Evolutionary conservation across 495 filamentous ascomycete genomes (phyloP), one percentile per base, ranked within the genome.

Genomic region (Durotheca rogersii): DNA sequence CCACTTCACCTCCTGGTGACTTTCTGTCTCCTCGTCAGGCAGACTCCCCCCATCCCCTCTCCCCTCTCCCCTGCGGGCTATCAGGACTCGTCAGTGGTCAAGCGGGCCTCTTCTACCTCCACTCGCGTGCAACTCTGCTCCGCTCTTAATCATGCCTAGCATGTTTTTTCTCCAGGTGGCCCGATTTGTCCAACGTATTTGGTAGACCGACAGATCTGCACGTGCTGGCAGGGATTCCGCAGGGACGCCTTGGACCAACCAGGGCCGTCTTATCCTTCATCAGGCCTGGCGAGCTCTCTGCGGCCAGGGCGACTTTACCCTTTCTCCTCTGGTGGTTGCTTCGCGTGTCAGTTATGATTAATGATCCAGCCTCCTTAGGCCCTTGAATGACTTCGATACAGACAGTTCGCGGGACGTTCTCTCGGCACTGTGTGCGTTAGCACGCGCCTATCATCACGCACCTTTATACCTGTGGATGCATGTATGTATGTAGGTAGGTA

Each of bases 101-200:
- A 21, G 23, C n/a, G 49, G 50, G 15, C 41, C 35, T 42, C 46
- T 59, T 42, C 41, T 32, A 50, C 50, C 56, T 59, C 56, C 56
- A 59, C 56, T n/a, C 25, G 4, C 10, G 46, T 59, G 41, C 27
- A 11, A 54, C 56, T 19, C 31, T 46, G 34, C 50, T 59, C 56
- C 50, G 46, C 56, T 51, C 56, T 51, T 34, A 54, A 42, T 59
- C 51, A 59, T 54, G 56, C 56, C 50, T 48, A 54, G 50, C 50
- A 54, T 59, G 50, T 50, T 51, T 59, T 53, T 54, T 50, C 56
- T 59, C 56, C 56, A 59, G 40, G 56, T 59, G 56, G 56, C 56
- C 56, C 56, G 56, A 59, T 59, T 59, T 54, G 56, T 59, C 56
- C 50, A 59, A 59, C 56, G 51, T 50, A 59, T 54, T 54, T 59